A percentile compares a stretch with the other conserved stretches of the same genome.
Evolutionary conservation across 306 rosid genomes (phyloP).

Genomic region (Castanopsis chinensis): DNA sequence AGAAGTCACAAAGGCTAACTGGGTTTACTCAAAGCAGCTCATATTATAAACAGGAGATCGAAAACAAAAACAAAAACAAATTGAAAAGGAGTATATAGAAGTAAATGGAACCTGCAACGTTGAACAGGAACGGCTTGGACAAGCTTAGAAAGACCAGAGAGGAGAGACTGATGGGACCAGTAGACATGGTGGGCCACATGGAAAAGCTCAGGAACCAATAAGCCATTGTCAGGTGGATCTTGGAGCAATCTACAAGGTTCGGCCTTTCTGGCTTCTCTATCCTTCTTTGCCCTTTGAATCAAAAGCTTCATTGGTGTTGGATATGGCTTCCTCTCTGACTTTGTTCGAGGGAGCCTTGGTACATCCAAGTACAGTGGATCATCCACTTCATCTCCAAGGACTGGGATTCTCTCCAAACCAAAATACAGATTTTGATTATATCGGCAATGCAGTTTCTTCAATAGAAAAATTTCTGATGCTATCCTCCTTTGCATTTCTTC

Average conservation of each 20-base stretch:
- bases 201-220: constrained; percentile 71
- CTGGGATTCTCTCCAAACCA: constrained; percentile 18
- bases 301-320: constrained; percentile 74
- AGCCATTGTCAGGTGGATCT: constrained; percentile 69
- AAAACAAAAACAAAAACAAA: neutral
- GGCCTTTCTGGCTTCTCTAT: constrained; percentile 57
- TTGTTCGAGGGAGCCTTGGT: constrained; percentile 45
- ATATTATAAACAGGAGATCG: too few relatives aligned
- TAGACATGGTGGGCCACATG: constrained; percentile 63
- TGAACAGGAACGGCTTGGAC: constrained; percentile 50
- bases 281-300: constrained; percentile 64
- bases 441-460: constrained; percentile 21
- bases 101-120: constrained; percentile 49
- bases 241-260: constrained; percentile 62
- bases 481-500: constrained; percentile 30
- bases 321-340: constrained; percentile 69
- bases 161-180: constrained; percentile 48
- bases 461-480: constrained; percentile 14
- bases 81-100: neutral
- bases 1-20: too few relatives aligned
- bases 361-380: constrained; percentile 50
- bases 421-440: constrained; percentile 27
- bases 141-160: constrained; percentile 47
- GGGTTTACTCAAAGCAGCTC: too few relatives aligned
- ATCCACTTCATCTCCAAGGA: constrained; percentile 11